Conservation (phyloP, 352 stramenopile species). For the Phytophthora capsici region DNA sequence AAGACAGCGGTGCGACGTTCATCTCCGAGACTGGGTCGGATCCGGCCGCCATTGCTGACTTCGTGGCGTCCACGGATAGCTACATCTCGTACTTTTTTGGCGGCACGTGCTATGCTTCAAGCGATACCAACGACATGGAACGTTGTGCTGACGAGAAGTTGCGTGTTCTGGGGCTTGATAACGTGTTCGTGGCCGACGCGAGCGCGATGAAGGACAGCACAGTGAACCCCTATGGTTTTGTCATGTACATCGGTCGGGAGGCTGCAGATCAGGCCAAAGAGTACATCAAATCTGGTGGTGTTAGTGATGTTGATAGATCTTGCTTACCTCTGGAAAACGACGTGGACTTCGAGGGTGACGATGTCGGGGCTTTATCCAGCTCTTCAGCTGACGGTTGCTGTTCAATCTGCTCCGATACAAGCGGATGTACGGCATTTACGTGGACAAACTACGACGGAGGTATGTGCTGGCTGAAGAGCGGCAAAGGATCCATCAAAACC, state of each 20-base stretch:
- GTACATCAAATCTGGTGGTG: conserved; percentile 29
- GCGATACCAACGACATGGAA: conserved; percentile 45
- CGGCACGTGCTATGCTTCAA: conserved; percentile 70
- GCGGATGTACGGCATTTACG: conserved; percentile 47
- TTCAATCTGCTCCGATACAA: conserved; percentile 32
- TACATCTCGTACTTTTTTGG: conserved; percentile 72
- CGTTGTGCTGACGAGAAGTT: conserved; percentile 67
- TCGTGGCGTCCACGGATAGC: conserved; percentile 41
- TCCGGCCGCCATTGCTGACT: conserved; percentile 41
- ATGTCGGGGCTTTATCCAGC: conserved; percentile 39
- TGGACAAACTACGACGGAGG: conserved; percentile 58
- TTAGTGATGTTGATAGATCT: conserved; percentile 13
- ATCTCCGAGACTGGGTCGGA: conserved; percentile 38
- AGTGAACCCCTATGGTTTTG: conserved; percentile 69
- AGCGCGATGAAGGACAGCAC: conserved; percentile 68
- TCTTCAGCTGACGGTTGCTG: conserved; percentile 45
- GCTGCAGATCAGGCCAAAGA: conserved; percentile 49
- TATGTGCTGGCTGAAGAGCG: conserved; percentile 63
- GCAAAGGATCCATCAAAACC: conserved; percentile 29
- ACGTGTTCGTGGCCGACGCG: conserved; percentile 68
- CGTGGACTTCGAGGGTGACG: conserved; percentile 54
- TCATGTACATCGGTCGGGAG: conserved; percentile 79
- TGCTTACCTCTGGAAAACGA: conserved; percentile 39
- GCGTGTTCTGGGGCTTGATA: conserved; percentile 56
- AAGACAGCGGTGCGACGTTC: conserved; percentile 49